Conservation (phyloP, 257 asterid genomes). For the Euphrasia confusa region DNA sequence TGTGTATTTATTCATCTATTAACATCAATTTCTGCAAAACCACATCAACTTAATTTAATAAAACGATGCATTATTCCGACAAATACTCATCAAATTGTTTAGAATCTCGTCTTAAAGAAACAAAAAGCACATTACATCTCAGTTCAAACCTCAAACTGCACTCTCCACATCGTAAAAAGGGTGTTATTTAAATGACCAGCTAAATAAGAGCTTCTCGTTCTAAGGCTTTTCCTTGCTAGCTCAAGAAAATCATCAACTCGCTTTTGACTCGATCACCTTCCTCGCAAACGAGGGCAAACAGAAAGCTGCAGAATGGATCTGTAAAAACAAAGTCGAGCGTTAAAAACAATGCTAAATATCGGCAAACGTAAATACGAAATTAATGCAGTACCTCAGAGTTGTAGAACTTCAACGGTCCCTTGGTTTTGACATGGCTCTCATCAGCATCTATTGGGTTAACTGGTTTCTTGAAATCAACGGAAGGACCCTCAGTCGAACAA, state of each 20-base stretch:
- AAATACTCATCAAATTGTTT: not conserved
- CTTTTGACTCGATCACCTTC: conserved; percentile 56
- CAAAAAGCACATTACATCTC: not conserved
- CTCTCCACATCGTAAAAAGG: not conserved
- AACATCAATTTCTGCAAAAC: too few species aligned
- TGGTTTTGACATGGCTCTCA: conserved; percentile 24
- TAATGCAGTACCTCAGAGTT: conserved; percentile 49
- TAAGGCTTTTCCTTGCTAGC: not conserved
- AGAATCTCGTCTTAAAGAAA: not conserved
- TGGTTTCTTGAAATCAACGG: conserved; percentile 63
- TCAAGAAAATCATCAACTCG: conserved; percentile 24
- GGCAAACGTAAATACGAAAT: not conserved
- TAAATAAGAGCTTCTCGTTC: not conserved
- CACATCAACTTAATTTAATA: too few species aligned
- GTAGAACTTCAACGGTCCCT: conserved; percentile 50
- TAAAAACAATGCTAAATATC: not conserved
- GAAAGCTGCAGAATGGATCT: conserved; percentile 82
- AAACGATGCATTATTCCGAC: too few species aligned
- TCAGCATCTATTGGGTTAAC: conserved; percentile 48
- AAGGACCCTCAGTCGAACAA: conserved; percentile 71
- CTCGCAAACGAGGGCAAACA: conserved; percentile 78
- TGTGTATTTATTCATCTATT: too few species aligned
- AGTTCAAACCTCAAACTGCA: not conserved
- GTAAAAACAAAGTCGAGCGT: not conserved
- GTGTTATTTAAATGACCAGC: not conserved